Base-by-base conservation (phyloP, 768 basidiomycete genomes). In the Cystofilobasidium bisporidii region DNA sequence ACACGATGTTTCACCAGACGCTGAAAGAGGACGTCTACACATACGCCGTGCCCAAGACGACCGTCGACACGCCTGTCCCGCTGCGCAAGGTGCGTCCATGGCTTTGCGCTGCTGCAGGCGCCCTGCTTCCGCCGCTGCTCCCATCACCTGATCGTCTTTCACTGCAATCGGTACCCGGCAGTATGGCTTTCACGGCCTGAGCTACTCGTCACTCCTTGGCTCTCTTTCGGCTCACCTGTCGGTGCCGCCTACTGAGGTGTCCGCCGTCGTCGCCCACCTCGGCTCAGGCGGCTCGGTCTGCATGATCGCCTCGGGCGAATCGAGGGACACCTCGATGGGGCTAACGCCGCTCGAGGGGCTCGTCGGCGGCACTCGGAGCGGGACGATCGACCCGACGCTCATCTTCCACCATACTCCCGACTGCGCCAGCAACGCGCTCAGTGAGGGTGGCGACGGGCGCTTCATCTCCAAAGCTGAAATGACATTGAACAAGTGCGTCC, bases 281-380 rank as follows among this genome's bases (percentile, higher is more conserved):
- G 91, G 91, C 6, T 89, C 88, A n/a, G 92, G 92, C 18, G 91
- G 91, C 0, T 89, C 87, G 18, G 84, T 82, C 18, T 91, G 89
- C 75, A 84, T 85, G 22, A 86, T 94, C 75, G 80, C 81, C 59
- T 74, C 80, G 45, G 92, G 92, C 26, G 78, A 82, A 68, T 89
- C 87, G 26, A 80, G 86, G 71, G 89, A 94, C 76, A 93, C 90
- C 0, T 36, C 58, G 43, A 96, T 96, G 92, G 91, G 91, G 3
- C 82, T 96, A 43, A 92, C 92, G 1, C 91, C 91, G 4, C 77
- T 91, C n/a, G 84, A 85, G 64, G 74, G 91, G 2, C 79, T 94
- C 0, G 90, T 91, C 5, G 91, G 92, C 20, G 90, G 89, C 1
- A 93, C 91, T 1, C 85, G 92, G 59, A 83, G 85, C 18, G 91